Percentiles rank a stretch among this genome's conserved stretches.
These are phyloP conservation scores for Murraya koenigii DNA, from an alignment of 345 rosid genomes.

Conservation along the genomic window DNA sequence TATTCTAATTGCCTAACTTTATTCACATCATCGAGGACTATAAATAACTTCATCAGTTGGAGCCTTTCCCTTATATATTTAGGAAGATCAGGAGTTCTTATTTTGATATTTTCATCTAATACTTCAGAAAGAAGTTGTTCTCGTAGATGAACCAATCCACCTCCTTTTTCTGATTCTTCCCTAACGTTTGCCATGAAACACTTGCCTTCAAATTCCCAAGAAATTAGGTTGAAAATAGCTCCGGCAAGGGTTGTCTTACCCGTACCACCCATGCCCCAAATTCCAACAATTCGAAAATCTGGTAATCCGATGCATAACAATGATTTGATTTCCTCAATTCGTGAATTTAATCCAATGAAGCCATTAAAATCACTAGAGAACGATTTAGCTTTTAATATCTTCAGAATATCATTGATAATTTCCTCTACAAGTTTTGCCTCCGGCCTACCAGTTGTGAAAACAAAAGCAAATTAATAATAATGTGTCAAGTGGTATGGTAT, in stretches of 20 bases:
- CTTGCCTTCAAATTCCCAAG: neutral
- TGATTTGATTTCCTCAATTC: neutral
- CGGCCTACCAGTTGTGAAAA: neutral
- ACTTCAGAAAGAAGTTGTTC: neutral
- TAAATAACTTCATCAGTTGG: neutral
- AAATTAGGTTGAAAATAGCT: neutral
- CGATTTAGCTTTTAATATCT: neutral
- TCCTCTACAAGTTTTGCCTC: neutral
- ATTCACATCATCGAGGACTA: conserved; percentile 8
- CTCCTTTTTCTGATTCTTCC: neutral
- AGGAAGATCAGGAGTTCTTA: neutral
- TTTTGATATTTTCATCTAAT: neutral
- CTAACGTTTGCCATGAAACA: neutral
- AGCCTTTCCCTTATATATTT: neutral
- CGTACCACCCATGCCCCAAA: conserved; percentile 2
- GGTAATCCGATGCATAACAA: neutral
- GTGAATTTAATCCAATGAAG: neutral
- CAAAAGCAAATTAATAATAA: neutral
- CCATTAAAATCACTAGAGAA: neutral
- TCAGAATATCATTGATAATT: neutral
- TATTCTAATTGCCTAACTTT: neutral
- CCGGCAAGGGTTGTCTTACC: neutral
- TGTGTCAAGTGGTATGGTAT: no score
- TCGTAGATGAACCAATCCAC: neutral
- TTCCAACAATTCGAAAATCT: conserved; percentile 1